These are phyloP conservation scores for Manihot esculenta DNA, from an alignment of 441 rosid species.

Conservation along the genomic window DNA sequence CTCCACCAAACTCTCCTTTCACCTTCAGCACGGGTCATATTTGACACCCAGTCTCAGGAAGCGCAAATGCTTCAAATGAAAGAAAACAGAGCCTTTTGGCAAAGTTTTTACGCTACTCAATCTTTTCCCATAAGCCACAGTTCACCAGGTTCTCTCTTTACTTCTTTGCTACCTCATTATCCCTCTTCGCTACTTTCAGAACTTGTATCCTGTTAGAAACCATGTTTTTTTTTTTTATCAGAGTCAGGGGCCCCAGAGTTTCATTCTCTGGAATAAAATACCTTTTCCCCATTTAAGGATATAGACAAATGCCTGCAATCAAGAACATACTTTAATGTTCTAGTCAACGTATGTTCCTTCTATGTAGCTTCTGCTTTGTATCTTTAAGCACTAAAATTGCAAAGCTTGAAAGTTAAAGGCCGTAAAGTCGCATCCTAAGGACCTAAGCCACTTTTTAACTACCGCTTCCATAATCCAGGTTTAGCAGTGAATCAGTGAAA, in stretches of 20 bases:
- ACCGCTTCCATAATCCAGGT: constrained; percentile 4
- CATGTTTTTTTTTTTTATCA: neutral
- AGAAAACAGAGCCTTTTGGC: neutral
- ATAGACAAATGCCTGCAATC: no score
- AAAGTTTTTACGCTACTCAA: neutral
- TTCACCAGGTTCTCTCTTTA: neutral
- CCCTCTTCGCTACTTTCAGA: neutral
- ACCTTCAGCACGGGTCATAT: neutral
- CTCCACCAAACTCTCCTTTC: neutral
- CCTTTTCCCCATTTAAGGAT: neutral
- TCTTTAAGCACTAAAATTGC: neutral
- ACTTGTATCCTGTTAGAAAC: neutral
- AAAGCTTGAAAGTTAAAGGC: neutral
- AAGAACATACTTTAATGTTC: neutral
- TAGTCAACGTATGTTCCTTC: neutral
- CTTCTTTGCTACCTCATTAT: neutral
- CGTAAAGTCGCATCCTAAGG: neutral
- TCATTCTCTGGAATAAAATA: neutral
- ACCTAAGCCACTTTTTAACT: constrained; percentile 10
- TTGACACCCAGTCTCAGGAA: neutral
- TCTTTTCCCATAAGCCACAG: neutral
- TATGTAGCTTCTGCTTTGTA: neutral
- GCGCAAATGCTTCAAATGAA: neutral
- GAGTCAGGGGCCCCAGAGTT: neutral
- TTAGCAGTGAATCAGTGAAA: neutral